phyloP scores from a whole-genome alignment of 2,329 filamentous ascomycete genomes.

The Ustulina deusta region DNA sequence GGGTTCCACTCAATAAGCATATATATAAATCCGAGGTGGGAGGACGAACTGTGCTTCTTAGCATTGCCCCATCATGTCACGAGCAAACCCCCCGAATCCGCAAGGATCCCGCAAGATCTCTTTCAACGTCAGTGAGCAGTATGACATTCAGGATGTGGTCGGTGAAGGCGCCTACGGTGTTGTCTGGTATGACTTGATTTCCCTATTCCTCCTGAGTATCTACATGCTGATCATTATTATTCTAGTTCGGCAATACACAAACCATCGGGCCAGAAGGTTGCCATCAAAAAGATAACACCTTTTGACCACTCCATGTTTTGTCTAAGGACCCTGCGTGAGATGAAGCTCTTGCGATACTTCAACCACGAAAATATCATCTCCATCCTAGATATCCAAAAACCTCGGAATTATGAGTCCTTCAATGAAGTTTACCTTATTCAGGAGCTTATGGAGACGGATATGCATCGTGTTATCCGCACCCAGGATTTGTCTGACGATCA shows the following conservation, averaged over 20 bases:
- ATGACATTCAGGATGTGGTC: slow-evolving; percentile 99
- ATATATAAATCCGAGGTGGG: slow-evolving; percentile 7
- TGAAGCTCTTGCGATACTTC: slow-evolving; percentile 99
- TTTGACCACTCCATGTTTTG: slow-evolving; percentile 99
- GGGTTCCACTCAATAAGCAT: slow-evolving; percentile 10
- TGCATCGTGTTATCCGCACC: slow-evolving; percentile 98
- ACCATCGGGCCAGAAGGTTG: slow-evolving; percentile 96
- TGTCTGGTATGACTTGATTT: slow-evolving; percentile 80
- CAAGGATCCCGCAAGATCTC: slow-evolving; percentile 90
- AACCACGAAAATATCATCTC: slow-evolving; percentile 99
- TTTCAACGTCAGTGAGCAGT: slow-evolving; percentile 99
- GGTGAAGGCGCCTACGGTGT: slow-evolving; percentile 98
- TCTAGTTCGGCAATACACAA: slow-evolving; percentile 94
- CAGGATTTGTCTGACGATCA: slow-evolving; percentile 99
- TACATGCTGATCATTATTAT: slow-evolving; percentile 30
- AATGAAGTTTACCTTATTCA: slow-evolving; percentile 99
- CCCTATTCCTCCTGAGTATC: not conserved
- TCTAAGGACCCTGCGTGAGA: slow-evolving; percentile 93
- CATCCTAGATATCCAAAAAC: slow-evolving; percentile 98
- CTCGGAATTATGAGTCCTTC: slow-evolving; percentile 93
- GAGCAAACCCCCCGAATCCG: slow-evolving; percentile 67
- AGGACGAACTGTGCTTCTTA: slow-evolving; percentile 10
- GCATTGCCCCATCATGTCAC: slow-evolving; percentile 61
- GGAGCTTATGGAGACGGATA: slow-evolving; percentile 99
- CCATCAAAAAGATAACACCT: slow-evolving; percentile 99